phyloP scores from a whole-genome alignment of 2,329 filamentous ascomycete species.

The Cladosporium sp. region DNA sequence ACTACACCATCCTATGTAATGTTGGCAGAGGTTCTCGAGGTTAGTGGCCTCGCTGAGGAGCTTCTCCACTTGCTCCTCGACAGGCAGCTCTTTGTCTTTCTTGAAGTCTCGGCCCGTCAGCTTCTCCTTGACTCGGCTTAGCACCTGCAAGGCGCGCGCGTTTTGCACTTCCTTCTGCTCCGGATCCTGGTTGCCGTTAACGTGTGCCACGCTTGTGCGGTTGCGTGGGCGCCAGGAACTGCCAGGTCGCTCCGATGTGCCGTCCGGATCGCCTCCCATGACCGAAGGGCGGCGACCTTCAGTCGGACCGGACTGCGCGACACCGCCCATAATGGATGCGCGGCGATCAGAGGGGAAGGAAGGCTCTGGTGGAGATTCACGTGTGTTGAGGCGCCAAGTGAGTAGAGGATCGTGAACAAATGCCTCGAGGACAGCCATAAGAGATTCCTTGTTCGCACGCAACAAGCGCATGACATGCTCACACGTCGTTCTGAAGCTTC shows the following conservation, averaged over 20 bases:
- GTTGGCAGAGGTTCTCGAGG: conserved; percentile 94
- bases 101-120: conserved; percentile 92
- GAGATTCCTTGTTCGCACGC: conserved; percentile 92
- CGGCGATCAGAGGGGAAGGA: conserved; percentile 60
- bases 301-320: conserved; percentile 23
- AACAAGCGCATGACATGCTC: conserved; percentile 98
- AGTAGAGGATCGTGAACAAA: conserved; percentile 99
- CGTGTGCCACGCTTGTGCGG: conserved; percentile 24
- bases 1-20: conserved; percentile 98
- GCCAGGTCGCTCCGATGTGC: conserved; percentile 21
- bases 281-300: conserved; percentile 27
- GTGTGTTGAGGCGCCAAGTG: conserved; percentile 79
- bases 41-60: conserved; percentile 93
- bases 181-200: conserved; percentile 34
- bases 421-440: conserved; percentile 97
- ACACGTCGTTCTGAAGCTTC: conserved; percentile 95
- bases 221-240: conserved; percentile 29
- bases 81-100: conserved; percentile 74
- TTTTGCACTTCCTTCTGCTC: conserved; percentile 75
- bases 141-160: conserved; percentile 82
- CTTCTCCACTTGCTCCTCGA: conserved; percentile 88
- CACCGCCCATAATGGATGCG: conserved; percentile 53
- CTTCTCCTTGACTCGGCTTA: conserved; percentile 91
- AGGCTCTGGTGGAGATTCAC: conserved; percentile 57
- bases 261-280: conserved; percentile 29